Evolutionary conservation across 179 eudicot genomes (phyloP).

Genomic region (Nepenthes alata): DNA sequence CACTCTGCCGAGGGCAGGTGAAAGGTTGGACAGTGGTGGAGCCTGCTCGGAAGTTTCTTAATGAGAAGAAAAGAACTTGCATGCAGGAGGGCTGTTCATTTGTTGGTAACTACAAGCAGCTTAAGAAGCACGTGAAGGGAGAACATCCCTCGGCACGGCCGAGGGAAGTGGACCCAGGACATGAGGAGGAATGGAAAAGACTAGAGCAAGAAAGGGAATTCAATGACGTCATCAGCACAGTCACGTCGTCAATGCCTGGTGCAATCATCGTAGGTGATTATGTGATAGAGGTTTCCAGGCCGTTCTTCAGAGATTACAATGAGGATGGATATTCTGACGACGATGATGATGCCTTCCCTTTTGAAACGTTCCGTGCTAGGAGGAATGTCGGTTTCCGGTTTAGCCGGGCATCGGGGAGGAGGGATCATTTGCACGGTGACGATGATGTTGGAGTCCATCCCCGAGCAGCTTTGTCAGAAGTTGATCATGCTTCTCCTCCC

Average conservation of each 20-base stretch:
- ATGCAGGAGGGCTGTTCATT: conserved; percentile 63
- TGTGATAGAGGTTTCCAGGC: conserved; percentile 35
- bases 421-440: not conserved
- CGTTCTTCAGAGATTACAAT: conserved; percentile 14
- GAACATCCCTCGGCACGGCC: conserved; percentile 56
- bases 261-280: conserved; percentile 61
- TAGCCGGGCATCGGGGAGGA: not conserved
- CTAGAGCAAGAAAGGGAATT: conserved; percentile 50
- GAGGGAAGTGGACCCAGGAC: conserved; percentile 54
- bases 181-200: conserved; percentile 59
- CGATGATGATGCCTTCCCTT: conserved; percentile 14
- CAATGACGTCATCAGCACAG: conserved; percentile 57
- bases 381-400: not conserved
- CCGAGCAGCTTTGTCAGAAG: conserved; percentile 8
- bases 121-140: conserved; percentile 51
- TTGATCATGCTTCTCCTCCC: not conserved
- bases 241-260: conserved; percentile 32
- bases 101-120: conserved; percentile 54
- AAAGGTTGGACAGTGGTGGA: conserved; percentile 74
- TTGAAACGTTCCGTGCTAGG: conserved; percentile 4
- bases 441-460: not conserved
- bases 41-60: conserved; percentile 46
- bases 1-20: conserved; percentile 71
- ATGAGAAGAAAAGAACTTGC: conserved; percentile 51
- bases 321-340: conserved; percentile 10